Conservation (phyloP, 345 rosid species). For the Geranium brycei region DNA sequence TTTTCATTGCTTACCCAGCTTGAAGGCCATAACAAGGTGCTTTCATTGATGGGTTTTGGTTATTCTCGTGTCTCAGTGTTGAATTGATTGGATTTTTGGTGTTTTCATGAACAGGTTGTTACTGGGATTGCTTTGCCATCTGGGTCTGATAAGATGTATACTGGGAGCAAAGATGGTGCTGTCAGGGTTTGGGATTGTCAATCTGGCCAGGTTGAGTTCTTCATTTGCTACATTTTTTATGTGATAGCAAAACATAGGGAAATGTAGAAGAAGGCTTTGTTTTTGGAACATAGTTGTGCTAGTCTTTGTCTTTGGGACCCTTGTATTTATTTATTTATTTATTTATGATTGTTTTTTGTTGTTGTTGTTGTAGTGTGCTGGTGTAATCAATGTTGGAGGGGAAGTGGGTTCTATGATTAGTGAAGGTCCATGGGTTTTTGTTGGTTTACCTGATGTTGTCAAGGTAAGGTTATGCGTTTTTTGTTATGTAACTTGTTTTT, state of each 20-base stretch:
- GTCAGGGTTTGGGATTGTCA: slow-evolving; percentile 86
- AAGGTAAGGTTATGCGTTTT: slow-evolving; percentile 37
- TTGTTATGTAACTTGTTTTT: not conserved
- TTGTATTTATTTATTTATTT: too few relatives aligned
- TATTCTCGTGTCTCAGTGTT: too few relatives aligned
- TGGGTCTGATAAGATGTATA: slow-evolving; percentile 77
- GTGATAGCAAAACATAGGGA: not conserved
- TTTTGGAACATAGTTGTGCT: too few relatives aligned
- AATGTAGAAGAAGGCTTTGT: too few relatives aligned
- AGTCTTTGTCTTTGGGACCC: too few relatives aligned
- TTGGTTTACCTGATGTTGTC: slow-evolving; percentile 72
- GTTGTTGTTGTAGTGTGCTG: slow-evolving; percentile 38
- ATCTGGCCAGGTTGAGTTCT: slow-evolving; percentile 64
- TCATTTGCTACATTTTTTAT: not conserved
- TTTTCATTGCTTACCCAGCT: slow-evolving; percentile 63
- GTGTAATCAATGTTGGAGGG: slow-evolving; percentile 55
- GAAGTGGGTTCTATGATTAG: slow-evolving; percentile 86
- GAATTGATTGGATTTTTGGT: not conserved
- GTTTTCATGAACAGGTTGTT: slow-evolving; percentile 39
- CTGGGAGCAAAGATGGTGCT: slow-evolving; percentile 80
- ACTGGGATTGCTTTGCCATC: slow-evolving; percentile 78
- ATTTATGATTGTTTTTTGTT: not conserved
- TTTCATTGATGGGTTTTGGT: not conserved
- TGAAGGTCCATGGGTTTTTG: slow-evolving; percentile 95
- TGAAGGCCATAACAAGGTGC: slow-evolving; percentile 84